phyloP scores from a whole-genome alignment of 768 basidiomycete genomes.

The Lyophyllum decastes region DNA sequence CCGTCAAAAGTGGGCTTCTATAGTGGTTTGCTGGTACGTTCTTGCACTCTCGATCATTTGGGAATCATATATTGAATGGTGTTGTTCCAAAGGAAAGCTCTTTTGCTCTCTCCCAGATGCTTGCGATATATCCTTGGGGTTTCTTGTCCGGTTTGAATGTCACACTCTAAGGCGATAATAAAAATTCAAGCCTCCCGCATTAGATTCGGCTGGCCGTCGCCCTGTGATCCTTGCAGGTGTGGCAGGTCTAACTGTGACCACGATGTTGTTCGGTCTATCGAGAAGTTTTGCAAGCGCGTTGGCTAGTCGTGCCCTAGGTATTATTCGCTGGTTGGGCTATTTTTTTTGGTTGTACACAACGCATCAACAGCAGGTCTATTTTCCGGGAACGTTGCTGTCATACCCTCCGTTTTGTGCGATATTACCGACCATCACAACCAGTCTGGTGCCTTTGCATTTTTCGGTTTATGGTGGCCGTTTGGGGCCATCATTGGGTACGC shows the following conservation, averaged over 20 bases:
- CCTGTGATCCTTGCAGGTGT: slow-evolving; percentile 60
- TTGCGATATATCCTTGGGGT: slow-evolving; percentile 64
- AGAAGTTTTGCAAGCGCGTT: slow-evolving; percentile 46
- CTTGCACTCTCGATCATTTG: neutral
- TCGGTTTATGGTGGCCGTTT: slow-evolving; percentile 58
- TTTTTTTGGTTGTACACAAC: neutral
- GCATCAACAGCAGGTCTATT: slow-evolving; percentile 50
- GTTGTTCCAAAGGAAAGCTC: slow-evolving; percentile 50
- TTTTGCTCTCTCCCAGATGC: slow-evolving; percentile 58
- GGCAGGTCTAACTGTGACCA: slow-evolving; percentile 46
- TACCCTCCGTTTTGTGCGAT: slow-evolving; percentile 62
- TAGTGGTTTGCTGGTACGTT: slow-evolving; percentile 60
- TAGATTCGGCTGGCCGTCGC: slow-evolving; percentile 60
- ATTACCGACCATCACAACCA: slow-evolving; percentile 62
- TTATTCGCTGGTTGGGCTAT: neutral
- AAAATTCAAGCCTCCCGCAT: neutral
- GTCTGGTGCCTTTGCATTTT: slow-evolving; percentile 54
- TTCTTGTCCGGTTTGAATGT: slow-evolving; percentile 46
- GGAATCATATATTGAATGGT: neutral
- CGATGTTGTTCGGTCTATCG: slow-evolving; percentile 58
- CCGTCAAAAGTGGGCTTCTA: slow-evolving; percentile 63
- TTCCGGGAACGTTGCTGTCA: slow-evolving; percentile 61
- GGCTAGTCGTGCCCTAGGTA: slow-evolving; percentile 50
- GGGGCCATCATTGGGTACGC: slow-evolving; percentile 57
- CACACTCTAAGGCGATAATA: neutral